Base-by-base conservation (phyloP, 352 stramenopile genomes). In the Pythium inflatum region DNA sequence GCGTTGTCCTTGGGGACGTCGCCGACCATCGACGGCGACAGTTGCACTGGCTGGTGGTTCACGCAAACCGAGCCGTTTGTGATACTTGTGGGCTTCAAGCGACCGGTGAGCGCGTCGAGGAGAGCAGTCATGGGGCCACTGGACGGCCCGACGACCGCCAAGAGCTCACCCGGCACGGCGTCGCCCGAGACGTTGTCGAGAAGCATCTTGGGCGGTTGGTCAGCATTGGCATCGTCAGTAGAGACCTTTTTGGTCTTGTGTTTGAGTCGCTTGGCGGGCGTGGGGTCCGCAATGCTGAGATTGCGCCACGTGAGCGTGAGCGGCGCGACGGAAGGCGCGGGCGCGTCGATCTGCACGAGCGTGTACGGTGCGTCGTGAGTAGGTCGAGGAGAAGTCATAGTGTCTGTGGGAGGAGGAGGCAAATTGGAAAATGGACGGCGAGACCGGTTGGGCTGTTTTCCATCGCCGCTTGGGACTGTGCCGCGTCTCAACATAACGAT, bases 1-100 rank as follows among this genome's bases (percentile, higher is more conserved):
- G 97, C 77, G 74, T 98, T 91, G 66, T 98, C 93, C 68, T 97
- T 90, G 76, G 92, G 93, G 25, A 98, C 87, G 64, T 97, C 75
- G 74, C 27, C 51, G 62, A 4, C 48, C 62, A 38, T 27, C 38
- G 20, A 28, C n/a, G 24, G 48, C 50, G 62, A 16, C 36, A 43
- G n/a, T 61, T 53, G 40, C 50, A 69, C 24, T 16, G 36, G 51
- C 28, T 74, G 54, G 28, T 70, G 73, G 54, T 85, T 84, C 51
- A 82, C 63, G 22, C 53, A 62, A 25, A 84, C 58, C 31, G 6
- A 27, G 56, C 75, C 77, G 16, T 16, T 43, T 20, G 54, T 73
- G 55, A n/a, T n/a, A n/a, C n/a, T n/a, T n/a, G 43, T 58, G 18
- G 34, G 45, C 1, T 13, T n/a, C 46, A 80, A 82, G 0, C 78